Conservation (phyloP, 2,329 filamentous ascomycete genomes). For the Cladosporium oxysporum region DNA sequence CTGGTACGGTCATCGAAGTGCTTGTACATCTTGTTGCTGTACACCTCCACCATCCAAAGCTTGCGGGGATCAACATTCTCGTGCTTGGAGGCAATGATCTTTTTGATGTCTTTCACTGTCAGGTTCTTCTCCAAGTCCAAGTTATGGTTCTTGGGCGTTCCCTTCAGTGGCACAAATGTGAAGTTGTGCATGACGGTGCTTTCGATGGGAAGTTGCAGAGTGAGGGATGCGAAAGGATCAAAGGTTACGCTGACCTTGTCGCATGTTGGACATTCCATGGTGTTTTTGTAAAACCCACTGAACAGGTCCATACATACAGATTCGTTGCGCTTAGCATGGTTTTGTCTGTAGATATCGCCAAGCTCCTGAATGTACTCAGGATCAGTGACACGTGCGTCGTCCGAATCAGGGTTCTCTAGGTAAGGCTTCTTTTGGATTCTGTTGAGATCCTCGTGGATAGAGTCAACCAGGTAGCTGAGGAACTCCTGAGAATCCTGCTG, state of each 20-base stretch:
- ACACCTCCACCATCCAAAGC: conserved; percentile 81
- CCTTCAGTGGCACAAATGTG: conserved; percentile 75
- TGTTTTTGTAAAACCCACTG: conserved; percentile 98
- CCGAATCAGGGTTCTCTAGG: conserved; percentile 95
- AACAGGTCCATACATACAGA: conserved; percentile 95
- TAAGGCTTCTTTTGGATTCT: conserved; percentile 94
- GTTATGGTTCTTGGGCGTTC: conserved; percentile 68
- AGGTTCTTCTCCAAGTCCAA: conserved; percentile 80
- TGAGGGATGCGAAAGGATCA: conserved; percentile 94
- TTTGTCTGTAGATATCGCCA: conserved; percentile 85
- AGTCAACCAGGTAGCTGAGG: conserved; percentile 89
- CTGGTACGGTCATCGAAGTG: conserved; percentile 70
- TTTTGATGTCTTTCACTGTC: conserved; percentile 68
- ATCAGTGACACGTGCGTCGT: conserved; percentile 90
- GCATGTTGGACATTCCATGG: conserved; percentile 86
- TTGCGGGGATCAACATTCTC: conserved; percentile 55
- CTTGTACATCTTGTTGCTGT: conserved; percentile 82
- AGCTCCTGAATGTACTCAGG: conserved; percentile 77
- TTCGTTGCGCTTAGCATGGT: conserved; percentile 88
- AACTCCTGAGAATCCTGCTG: conserved; percentile 99
- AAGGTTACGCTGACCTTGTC: conserved; percentile 98
- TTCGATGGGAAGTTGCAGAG: conserved; percentile 84
- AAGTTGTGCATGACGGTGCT: conserved; percentile 76
- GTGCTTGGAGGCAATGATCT: conserved; percentile 58
- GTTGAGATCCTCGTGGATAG: conserved; percentile 91